Evolutionary conservation across 305 asterid genomes (phyloP), one percentile per base, ranked within the genome.

Genomic region (Solanum hybrid): DNA sequence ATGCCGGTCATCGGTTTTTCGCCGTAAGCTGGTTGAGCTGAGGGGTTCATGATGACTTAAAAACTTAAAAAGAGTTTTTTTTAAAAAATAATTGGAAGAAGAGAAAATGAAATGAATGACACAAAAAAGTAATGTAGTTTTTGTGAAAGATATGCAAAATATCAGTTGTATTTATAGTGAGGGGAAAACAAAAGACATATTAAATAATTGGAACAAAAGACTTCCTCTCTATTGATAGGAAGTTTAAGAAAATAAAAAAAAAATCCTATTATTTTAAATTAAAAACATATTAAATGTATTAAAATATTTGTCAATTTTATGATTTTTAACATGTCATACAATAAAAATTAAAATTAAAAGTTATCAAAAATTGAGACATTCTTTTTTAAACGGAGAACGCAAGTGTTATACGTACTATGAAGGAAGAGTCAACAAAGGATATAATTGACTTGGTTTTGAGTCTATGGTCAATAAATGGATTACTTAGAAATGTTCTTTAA

Each of bases 341-440:
- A 40, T 40, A 69, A 69, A 69, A 69, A 24, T 69, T 24, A 24
- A 69, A 0, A 10, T 24, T 24, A 1, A 69, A 69, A 10, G 0
- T 4, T 10, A 1, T 1, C 0, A 0, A 2, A 9, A 64, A 69
- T 0, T 24, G 10, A 20, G 5, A 60, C 2, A 69, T 69, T 69
- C 7, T 69, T 69, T 69, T 69, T 24, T 5, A 24, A 24, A 69
- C 4, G 4, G 17, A 24, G 0, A 5, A 3, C 14, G 2, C 0
- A 24, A 22, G 14, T 10, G 0, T 2, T 24, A 66, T 2, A 66
- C 75, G 2, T 10, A 24, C 4, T 3, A 69, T 0, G 86, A 42
- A 42, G 10, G 10, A 42, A 3, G 38, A 29, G 38, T 42, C 72
- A 82, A 17, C 60, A n/a, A 79, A 79, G 82, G 60, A 79, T 36